Conservation (phyloP, 2,329 filamentous ascomycete species). For the Claviceps digitariae region DNA sequence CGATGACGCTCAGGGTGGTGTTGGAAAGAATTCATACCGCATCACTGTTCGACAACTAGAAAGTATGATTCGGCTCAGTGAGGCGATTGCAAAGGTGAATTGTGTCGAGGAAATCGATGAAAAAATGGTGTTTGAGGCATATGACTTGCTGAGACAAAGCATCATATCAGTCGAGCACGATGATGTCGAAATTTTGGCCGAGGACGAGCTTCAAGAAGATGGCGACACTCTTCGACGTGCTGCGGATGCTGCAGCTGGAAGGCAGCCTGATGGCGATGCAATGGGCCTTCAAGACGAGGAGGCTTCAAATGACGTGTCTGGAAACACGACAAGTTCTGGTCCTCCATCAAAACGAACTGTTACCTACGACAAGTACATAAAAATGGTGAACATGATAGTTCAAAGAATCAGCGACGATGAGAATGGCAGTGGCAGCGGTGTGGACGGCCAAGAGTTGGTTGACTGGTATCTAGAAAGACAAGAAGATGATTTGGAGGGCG, state of each 20-base stretch:
- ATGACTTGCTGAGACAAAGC: slow-evolving; percentile 77
- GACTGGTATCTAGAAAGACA: slow-evolving; percentile 88
- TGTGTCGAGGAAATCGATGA: slow-evolving; percentile 82
- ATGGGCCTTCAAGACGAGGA: slow-evolving; percentile 24
- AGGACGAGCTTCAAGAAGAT: slow-evolving; percentile 39
- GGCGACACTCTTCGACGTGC: slow-evolving; percentile 29
- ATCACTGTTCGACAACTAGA: slow-evolving; percentile 96
- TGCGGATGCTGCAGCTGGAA: slow-evolving; percentile 26
- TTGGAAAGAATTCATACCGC: slow-evolving; percentile 89
- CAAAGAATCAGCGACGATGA: slow-evolving; percentile 77
- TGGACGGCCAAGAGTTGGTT: slow-evolving; percentile 68
- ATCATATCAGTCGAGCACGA: slow-evolving; percentile 98
- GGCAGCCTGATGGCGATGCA: slow-evolving; percentile 31
- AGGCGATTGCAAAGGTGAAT: slow-evolving; percentile 97
- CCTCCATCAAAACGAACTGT: slow-evolving; percentile 63
- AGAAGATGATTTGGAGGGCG: slow-evolving; percentile 65
- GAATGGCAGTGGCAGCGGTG: slow-evolving; percentile 59
- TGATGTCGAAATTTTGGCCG: slow-evolving; percentile 84
- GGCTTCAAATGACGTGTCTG: slow-evolving; percentile 21
- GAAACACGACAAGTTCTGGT: slow-evolving; percentile 11
- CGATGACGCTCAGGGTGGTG: slow-evolving; percentile 86
- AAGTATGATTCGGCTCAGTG: slow-evolving; percentile 85
- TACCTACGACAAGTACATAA: slow-evolving; percentile 88
- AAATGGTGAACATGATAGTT: slow-evolving; percentile 77
- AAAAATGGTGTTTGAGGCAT: slow-evolving; percentile 82